Base-by-base conservation (phyloP, 179 eudicot genomes). In the Silene noctiflora region DNA sequence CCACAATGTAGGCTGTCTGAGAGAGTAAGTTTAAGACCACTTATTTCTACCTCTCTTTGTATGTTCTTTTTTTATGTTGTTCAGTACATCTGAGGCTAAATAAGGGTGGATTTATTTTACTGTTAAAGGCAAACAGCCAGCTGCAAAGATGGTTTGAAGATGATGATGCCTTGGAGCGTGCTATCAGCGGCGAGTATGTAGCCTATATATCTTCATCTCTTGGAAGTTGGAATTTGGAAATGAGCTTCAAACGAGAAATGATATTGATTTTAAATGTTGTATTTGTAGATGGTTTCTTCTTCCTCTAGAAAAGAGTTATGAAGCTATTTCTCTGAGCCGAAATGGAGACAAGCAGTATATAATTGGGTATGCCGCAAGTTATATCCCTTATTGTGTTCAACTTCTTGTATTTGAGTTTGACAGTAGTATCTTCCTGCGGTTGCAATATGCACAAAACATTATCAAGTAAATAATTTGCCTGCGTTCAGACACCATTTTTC, bases 121-220 rank as follows among this genome's bases (percentile, higher is more conserved):
- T 71, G 24, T 81, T 63, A 35, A 27, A 94, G 99, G 99, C 99
- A 68, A 82, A 77, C 80, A 86, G 87, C 83, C 83, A 89, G 63
- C 79, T 93, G 21, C 83, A 84, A 61, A 88, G 71, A 79, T 95
- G 99, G 96, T 93, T 93, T 72, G 79, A 83, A 67, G 98, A 94
- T 75, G 96, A 94, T 74, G 97, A 94, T 82, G 99, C 97, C 77
- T 81, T 95, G 72, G 99, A 95, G 80, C 90, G 97, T 82, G 96
- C 99, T 46, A 77, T 87, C 59, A 74, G 68, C 69, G 98, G 91
- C 77, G 96, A 91, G 97, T 95, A 84, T 64, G 97, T 87, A 55
- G 42, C 35, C 3, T 6, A 42, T 21, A 46, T 75, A 39, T 76
- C 7, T 27, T 55, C 16, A 67, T 60, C 42, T 6, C 13, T 74